Evolutionary conservation across 2,329 filamentous ascomycete genomes (phyloP), one percentile per base, ranked within the genome.

Genomic region (Cladosporium oxysporum): DNA sequence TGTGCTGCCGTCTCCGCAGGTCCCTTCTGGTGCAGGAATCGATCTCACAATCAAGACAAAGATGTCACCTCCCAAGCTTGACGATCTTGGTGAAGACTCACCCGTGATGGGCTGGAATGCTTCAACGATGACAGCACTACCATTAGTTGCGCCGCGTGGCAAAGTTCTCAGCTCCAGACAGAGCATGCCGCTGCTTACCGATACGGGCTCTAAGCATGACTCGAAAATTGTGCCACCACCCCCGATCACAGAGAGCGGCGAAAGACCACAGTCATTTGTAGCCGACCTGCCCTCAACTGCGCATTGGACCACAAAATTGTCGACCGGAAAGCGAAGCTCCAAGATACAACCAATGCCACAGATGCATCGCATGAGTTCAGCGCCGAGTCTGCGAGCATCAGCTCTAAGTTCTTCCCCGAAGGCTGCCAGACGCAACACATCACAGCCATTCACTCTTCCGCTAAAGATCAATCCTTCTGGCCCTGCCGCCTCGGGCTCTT

Each of bases 381-480:
- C 61, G n/a, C 57, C 66, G 8, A 35, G 53, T 31, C 16, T 63
- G 62, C 33, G 47, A 18, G 37, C 35, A 18, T 16, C 50, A 58
- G 35, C 60, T n/a, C 58, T 47, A 33, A 21, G n/a, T n/a, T 58
- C 55, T 28, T 14, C 31, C 21, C 55, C 31, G 2, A 41, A 21
- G 23, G n/a, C 31, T 41, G 29, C 52, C 33, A 52, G 61, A 10
- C 69, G 71, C 31, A 67, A 63, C 31, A 64, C 67, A 62, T 66
- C 65, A 23, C 69, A 68, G 66, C 63, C 72, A 58, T 66, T 77
- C 76, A 64, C 72, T 58, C 66, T 77, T 1, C 75, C 75, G 5
- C 65, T 76, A 21, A 70, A 71, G 58, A 66, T 79, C 50, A 78
- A 80, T 59, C 75, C 79, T 6, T 60, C 58, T 21, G 67, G 62